Percentiles rank a stretch among this genome's conserved stretches.
phyloP scores from a whole-genome alignment of 116 monocot species.

The Trichopus zeylanicus region DNA sequence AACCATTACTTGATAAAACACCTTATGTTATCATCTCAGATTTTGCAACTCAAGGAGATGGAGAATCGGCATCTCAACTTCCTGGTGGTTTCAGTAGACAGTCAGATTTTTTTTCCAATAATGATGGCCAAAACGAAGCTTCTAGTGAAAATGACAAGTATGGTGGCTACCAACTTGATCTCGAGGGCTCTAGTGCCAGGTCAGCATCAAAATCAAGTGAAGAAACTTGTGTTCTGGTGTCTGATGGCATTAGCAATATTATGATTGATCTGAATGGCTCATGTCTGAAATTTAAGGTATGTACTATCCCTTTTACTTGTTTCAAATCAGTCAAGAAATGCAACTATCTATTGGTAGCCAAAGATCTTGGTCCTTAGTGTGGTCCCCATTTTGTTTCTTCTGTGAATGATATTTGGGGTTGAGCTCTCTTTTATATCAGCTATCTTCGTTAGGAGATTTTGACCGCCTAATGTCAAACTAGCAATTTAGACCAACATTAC shows the following conservation, averaged over 20 bases:
- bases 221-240: constrained; percentile 13
- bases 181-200: constrained; percentile 16
- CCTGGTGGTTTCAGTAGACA: background rate
- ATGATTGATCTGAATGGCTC: constrained; percentile 49
- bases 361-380: background rate
- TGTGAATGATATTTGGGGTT: background rate
- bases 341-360: background rate
- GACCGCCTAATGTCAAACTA: no score
- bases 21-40: constrained; percentile 76
- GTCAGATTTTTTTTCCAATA: constrained; percentile 6
- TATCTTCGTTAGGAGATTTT: no score
- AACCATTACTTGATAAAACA: constrained; percentile 60
- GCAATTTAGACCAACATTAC: no score
- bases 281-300: constrained; percentile 65
- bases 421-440: no score
- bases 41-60: constrained; percentile 16
- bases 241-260: constrained; percentile 33
- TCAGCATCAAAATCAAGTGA: constrained; percentile 12
- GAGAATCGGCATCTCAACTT: constrained; percentile 6
- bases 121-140: constrained; percentile 10
- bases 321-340: background rate
- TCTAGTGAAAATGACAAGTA: constrained; percentile 27
- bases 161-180: constrained; percentile 20
- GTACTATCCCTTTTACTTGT: background rate
- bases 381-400: background rate